Percentiles rank a stretch among this genome's conserved stretches.
phyloP scores from a whole-genome alignment of 345 rosid genomes.

The Schrenkiella parvula region DNA sequence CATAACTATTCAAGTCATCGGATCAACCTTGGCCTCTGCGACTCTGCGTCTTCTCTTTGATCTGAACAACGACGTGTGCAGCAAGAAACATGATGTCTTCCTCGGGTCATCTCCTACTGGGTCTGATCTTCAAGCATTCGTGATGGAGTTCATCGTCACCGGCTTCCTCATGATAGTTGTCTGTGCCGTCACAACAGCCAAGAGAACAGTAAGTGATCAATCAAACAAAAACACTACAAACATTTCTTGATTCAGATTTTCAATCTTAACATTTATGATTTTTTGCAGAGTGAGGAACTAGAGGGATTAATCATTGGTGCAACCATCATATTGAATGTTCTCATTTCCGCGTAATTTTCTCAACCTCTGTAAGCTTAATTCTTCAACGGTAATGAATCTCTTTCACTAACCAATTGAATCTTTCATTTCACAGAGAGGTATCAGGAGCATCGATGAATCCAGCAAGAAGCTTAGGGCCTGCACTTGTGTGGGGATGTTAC shows the following conservation, averaged over 20 bases:
- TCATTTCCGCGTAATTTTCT: constrained; percentile 69
- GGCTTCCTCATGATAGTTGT: constrained; percentile 84
- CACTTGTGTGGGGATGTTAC: neutral
- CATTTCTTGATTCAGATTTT: constrained; percentile 7
- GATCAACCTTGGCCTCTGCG: constrained; percentile 73
- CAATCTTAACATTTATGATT: constrained; percentile 4
- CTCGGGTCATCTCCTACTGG: constrained; percentile 72
- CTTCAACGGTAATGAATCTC: neutral
- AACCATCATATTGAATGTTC: constrained; percentile 73
- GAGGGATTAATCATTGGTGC: constrained; percentile 85
- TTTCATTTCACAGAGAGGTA: constrained; percentile 38
- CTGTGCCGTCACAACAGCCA: constrained; percentile 74
- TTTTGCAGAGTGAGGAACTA: constrained; percentile 66
- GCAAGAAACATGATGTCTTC: constrained; percentile 59
- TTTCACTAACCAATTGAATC: neutral
- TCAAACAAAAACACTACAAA: neutral
- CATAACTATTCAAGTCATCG: constrained; percentile 57
- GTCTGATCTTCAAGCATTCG: constrained; percentile 59
- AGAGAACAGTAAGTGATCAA: constrained; percentile 57
- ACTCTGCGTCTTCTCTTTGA: constrained; percentile 64
- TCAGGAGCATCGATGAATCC: neutral
- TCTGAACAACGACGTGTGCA: constrained; percentile 30
- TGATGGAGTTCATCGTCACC: constrained; percentile 81
- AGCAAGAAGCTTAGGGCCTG: neutral
- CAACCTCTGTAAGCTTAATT: neutral